Base-by-base conservation (phyloP, 1,284 basidiomycete genomes). In the Apiotrichum gracile region DNA sequence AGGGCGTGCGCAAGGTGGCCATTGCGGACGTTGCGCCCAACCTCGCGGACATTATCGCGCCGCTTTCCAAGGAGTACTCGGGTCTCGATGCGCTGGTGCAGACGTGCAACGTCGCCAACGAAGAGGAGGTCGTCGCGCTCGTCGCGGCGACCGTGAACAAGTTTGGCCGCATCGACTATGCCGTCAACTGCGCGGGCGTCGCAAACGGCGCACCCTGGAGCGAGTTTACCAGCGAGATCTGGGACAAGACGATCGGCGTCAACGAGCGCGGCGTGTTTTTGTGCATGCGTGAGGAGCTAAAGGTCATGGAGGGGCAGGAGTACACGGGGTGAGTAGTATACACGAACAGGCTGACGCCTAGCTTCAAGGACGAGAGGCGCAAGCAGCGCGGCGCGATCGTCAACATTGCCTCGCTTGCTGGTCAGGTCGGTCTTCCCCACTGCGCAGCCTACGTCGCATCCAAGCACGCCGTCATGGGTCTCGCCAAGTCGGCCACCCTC, bases 141-240 rank as follows among this genome's bases (percentile, higher is more conserved):
- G 42, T 61, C 4, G 10, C 35, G 8, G 19, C 29, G 0, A 50
- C 53, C 0, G 55, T 55, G 1, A 27, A 45, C n/a, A 34, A 35
- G 33, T 70, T 65, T 38, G 66, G 66, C 12, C 59, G 66, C 17
- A 26, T 70, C 21, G 68, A 70, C 55, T 68, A 70, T 37, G 63
- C 62, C 26, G 64, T 67, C 33, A 70, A 70, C 52, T 62, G 60
- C 37, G 68, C 68, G 2, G 68, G 68, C 1, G 59, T 66, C 38
- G 51, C 49, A 4, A 43, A 57, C 12, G 55, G 56, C 47, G 35
- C 44, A 9, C 50, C 61, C 4, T 51, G 51, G 16, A 29, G 24
- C 17, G 43, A 57, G 29, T 58, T 55, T 41, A 39, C 43, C 7
- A 29, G 60, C 17, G 61, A 51, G 29, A 34, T 25, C 21, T 69